Base-by-base conservation (phyloP, 108 stramenopile genomes). In the Cyclotella kingstonii region DNA sequence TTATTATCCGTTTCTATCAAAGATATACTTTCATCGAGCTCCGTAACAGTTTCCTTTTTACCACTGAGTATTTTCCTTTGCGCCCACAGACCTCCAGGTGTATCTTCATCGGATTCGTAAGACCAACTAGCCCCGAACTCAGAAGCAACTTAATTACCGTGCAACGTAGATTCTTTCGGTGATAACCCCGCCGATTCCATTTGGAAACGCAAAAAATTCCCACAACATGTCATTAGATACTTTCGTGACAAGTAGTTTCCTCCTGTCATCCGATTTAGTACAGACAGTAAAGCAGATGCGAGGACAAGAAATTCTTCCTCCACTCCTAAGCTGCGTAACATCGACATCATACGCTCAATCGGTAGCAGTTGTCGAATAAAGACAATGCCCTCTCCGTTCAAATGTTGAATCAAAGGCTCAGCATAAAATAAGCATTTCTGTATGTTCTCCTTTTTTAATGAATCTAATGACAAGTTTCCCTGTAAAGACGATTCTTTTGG, bases 301-400 rank as follows among this genome's bases (percentile, higher is more conserved):
- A 68, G 49, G 15, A 26, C 27, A 30, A 68, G 11, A 29, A 68
- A 68, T 29, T 68, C 55, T 19, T 68, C 47, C 8, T 36, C 15
- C 5, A 51, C 56, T 11, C 19, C 44, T 47, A 59, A 28, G 9
- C 7, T 51, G 19, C 38, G 50, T 2, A 68, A 30, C 25, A 51
- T 5, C 4, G 21, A 36, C 7, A 18, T 2, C 56, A 68, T 58
- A 25, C 41, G 43, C 5, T 50, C 39, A 5, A 18, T 21, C 26
- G 66, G 66, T 27, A 68, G 55, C 17, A 68, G 11, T 68, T 68
- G 66, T 15, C 66, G 56, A 36, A 68, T 68, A 18, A 58, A 68
- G 9, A 68, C 17, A 18, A 68, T 4, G 9, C 56, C 55, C 19
- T 50, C 29, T 22, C 17, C 38, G 7, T 59, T 55, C 25, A 68